These are phyloP conservation scores for Fusarium continuum DNA, from an alignment of 2,329 filamentous ascomycete genomes.

Conservation along the genomic window DNA sequence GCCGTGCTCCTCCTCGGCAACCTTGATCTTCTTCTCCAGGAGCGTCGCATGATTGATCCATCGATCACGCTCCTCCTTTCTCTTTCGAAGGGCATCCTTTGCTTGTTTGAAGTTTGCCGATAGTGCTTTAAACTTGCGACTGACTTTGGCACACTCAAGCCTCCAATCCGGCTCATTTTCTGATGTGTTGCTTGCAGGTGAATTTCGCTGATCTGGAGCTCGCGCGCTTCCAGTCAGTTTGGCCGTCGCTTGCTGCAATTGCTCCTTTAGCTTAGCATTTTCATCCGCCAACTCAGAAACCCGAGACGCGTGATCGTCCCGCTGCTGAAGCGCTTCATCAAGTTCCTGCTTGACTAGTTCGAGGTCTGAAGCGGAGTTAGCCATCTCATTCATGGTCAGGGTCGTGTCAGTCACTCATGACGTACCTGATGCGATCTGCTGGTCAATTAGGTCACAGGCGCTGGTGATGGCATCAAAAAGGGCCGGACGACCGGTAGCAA, in stretches of 20 bases:
- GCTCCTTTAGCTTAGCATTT: slow-evolving; percentile 31
- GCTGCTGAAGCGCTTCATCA: slow-evolving; percentile 26
- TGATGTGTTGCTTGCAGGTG: background rate
- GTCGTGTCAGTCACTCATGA: slow-evolving; percentile 2
- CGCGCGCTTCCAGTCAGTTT: background rate
- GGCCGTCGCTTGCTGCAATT: slow-evolving; percentile 17
- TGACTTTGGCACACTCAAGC: slow-evolving; percentile 50
- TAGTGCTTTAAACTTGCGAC: slow-evolving; percentile 54
- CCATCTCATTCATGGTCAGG: background rate
- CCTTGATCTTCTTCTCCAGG: slow-evolving; percentile 55
- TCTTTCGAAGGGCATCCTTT: slow-evolving; percentile 51
- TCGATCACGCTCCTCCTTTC: slow-evolving; percentile 53
- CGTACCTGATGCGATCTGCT: slow-evolving; percentile 50
- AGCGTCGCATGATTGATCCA: slow-evolving; percentile 58
- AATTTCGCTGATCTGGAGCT: background rate
- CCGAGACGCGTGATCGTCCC: slow-evolving; percentile 22
- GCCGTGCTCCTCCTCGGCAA: slow-evolving; percentile 52
- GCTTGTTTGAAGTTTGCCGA: slow-evolving; percentile 53
- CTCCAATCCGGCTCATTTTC: slow-evolving; percentile 38
- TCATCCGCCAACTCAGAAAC: slow-evolving; percentile 24
- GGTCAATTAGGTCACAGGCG: slow-evolving; percentile 53
- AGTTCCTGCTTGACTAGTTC: slow-evolving; percentile 56
- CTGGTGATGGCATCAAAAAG: slow-evolving; percentile 53
- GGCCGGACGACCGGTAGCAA: slow-evolving; percentile 51
- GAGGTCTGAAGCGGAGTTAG: slow-evolving; percentile 43